Evolutionary conservation across 768 basidiomycete genomes (phyloP), one percentile per base, ranked within the genome.

Genomic region (Rhizopogon vesiculosus): DNA sequence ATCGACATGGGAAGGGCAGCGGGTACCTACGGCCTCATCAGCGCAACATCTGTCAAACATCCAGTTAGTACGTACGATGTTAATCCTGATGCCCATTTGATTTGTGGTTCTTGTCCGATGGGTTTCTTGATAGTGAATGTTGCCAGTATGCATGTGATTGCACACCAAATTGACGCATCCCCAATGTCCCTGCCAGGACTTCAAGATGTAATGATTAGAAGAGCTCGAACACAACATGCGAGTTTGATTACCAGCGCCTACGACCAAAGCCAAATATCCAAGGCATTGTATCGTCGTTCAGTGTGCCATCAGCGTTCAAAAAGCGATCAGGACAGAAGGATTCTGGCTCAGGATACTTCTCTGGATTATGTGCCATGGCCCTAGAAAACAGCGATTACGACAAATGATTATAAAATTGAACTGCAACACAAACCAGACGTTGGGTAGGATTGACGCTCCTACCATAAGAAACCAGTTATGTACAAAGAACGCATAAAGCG

Each of bases 1-100:
- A 38, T 38, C 5, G 35, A 38, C 35, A 38, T 38, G 35, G 35
- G 5, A 38, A 38, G 35, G 12, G 12, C 12, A 38, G 35, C 10
- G 35, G 35, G 35, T 38, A 38, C 10, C 35, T 38, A 38, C 35
- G 13, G 35, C 12, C 10, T 12, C 35, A 38, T 38, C 13, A 38
- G 12, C 10, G 13, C 13, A 38, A 38, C 35, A 12, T 8, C 10
- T 38, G 13, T 3, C 7, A 38, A 38, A 13, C 12, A 38, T 5
- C 35, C 13, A 38, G 13, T 38, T 9, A n/a, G 25, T 40, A 55
- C 60, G 12, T 35, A 59, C 62, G 18, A 48, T 2, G 45, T 9
- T 28, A 64, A 15, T 8, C 65, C 65, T 28, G 39, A 58, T 35
- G 39, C 45, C 62, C 62, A 66, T n/a, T 58, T 45, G 7, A 66